A percentile compares a stretch with the other conserved stretches of the same genome.
These are phyloP conservation scores for Monilinia laxa DNA, from an alignment of 2,329 filamentous ascomycete genomes.

Conservation along the genomic window DNA sequence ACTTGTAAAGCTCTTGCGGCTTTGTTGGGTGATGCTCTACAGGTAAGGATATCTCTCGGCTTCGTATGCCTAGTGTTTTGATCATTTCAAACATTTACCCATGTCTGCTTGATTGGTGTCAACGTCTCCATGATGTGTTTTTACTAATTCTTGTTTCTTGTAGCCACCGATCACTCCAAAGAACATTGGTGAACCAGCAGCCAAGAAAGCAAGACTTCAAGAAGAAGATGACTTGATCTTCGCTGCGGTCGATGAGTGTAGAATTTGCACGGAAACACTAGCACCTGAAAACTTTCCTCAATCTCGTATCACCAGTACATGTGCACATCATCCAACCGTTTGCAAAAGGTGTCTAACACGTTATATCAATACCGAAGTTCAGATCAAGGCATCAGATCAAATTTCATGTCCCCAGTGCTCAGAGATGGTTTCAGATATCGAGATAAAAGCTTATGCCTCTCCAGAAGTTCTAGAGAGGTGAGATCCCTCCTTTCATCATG, in stretches of 20 bases:
- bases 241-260: neutral
- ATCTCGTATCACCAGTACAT: slow-evolving; percentile 3
- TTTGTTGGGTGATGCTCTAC: slow-evolving; percentile 1
- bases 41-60: neutral
- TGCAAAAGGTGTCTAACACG: neutral
- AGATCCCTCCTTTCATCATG: neutral
- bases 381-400: slow-evolving; percentile 2
- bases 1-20: neutral
- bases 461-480: slow-evolving; percentile 3
- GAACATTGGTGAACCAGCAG: neutral
- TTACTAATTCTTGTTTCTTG: neutral
- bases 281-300: neutral
- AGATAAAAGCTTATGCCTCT: slow-evolving; percentile 12
- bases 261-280: neutral
- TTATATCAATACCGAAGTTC: neutral
- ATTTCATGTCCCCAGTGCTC: slow-evolving; percentile 6
- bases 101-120: no score
- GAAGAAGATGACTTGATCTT: neutral
- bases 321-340: slow-evolving; percentile 6
- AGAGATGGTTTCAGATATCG: slow-evolving; percentile 5
- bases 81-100: no score
- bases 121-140: fast-evolving
- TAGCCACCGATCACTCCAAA: neutral
- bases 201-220: neutral
- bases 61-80: no score